phyloP scores from a whole-genome alignment of 1,139 yeast genomes.

The Candida tetrigidarum region DNA sequence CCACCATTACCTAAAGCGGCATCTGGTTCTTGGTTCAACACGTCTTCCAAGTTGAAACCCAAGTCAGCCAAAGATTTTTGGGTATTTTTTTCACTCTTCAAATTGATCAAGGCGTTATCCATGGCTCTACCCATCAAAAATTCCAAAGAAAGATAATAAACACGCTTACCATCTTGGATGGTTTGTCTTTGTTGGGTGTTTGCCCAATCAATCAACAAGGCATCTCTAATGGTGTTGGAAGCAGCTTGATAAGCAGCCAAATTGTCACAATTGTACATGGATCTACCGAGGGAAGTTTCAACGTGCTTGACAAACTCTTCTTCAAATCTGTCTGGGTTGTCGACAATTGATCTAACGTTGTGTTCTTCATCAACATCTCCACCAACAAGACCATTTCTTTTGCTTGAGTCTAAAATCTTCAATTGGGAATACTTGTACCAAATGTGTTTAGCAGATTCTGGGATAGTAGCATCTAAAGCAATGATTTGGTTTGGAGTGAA shows the following conservation, averaged over 20 bases:
- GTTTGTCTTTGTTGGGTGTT: constrained; percentile 92
- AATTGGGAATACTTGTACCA: constrained; percentile 70
- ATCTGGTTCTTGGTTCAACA: constrained; percentile 86
- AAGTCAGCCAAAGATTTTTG: constrained; percentile 64
- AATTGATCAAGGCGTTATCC: constrained; percentile 91
- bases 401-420: constrained; percentile 30
- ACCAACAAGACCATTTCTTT: constrained; percentile 9
- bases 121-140: constrained; percentile 95
- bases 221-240: constrained; percentile 77
- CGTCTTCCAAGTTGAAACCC: constrained; percentile 89
- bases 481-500: constrained; percentile 89
- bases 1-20: constrained; percentile 98
- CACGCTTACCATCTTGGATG: constrained; percentile 80
- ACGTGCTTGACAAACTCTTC: constrained; percentile 79
- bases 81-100: constrained; percentile 56
- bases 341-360: constrained; percentile 17
- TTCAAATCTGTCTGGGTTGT: constrained; percentile 61
- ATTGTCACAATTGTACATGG: constrained; percentile 88
- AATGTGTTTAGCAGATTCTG: constrained; percentile 71
- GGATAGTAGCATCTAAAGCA: constrained; percentile 81
- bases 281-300: constrained; percentile 87
- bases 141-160: constrained; percentile 86
- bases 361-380: constrained; percentile 7
- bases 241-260: constrained; percentile 94
- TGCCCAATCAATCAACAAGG: constrained; percentile 86